Conservation (phyloP, 306 rosid species). For the Spatholobus suberectus region DNA sequence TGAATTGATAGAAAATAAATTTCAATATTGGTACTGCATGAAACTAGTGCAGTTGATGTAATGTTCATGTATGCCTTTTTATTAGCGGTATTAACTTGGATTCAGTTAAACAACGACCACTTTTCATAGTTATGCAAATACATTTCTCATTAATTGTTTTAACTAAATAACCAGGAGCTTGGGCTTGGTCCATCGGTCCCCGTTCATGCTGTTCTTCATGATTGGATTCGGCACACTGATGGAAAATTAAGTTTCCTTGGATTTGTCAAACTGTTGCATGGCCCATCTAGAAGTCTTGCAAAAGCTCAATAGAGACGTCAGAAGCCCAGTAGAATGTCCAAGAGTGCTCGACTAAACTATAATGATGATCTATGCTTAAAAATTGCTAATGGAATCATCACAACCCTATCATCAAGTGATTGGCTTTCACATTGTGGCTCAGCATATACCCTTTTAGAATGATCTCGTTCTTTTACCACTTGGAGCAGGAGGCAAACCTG, state of each 20-base stretch:
- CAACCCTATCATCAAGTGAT: conserved; percentile 7
- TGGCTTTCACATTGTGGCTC: conserved; percentile 26
- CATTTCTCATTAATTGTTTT: conserved; percentile 29
- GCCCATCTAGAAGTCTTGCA: conserved; percentile 63
- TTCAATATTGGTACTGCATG: background rate
- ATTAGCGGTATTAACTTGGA: background rate
- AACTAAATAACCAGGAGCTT: conserved; percentile 66
- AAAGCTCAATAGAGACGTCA: conserved; percentile 55
- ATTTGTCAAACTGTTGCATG: conserved; percentile 76
- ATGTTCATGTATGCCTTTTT: background rate
- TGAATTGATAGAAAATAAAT: conserved; percentile 1
- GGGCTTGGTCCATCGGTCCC: conserved; percentile 82
- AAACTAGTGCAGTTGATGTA: background rate
- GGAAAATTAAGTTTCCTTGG: conserved; percentile 85
- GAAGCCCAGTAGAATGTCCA: conserved; percentile 24
- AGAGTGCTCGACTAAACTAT: conserved; percentile 10
- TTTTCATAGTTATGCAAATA: background rate
- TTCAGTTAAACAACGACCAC: background rate
- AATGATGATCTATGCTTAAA: conserved; percentile 35
- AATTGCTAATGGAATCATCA: conserved; percentile 27
- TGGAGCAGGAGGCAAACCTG: conserved; percentile 32
- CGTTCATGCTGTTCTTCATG: conserved; percentile 79
- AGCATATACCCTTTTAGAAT: background rate
- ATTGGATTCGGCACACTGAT: conserved; percentile 82
- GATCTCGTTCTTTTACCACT: conserved; percentile 27